phyloP scores from a whole-genome alignment of 805 yeast genomes.

The Metschnikowia continentalis region DNA sequence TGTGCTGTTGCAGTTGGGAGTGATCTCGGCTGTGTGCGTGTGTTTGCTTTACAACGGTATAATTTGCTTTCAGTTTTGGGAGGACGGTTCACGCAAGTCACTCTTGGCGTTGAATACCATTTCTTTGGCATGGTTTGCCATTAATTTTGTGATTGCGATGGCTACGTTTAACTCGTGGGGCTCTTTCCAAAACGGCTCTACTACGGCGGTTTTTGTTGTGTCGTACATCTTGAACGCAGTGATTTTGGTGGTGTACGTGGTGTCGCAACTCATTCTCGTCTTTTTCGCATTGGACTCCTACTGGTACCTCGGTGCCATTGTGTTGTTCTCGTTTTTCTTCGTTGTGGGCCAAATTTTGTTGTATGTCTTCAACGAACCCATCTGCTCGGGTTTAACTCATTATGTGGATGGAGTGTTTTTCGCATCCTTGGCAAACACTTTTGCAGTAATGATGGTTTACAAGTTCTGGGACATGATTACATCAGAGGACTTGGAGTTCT shows the following conservation, averaged over 20 bases:
- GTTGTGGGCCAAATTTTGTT: constrained; percentile 73
- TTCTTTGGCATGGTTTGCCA: constrained; percentile 54
- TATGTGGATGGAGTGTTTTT: constrained; percentile 89
- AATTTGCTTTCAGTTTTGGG: constrained; percentile 87
- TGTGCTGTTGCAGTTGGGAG: constrained; percentile 75
- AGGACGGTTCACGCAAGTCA: constrained; percentile 77
- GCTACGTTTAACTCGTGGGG: constrained; percentile 67
- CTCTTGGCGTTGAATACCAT: constrained; percentile 52
- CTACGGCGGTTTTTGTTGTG: constrained; percentile 67
- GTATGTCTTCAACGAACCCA: constrained; percentile 60
- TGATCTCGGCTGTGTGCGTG: constrained; percentile 68
- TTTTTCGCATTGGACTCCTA: constrained; percentile 62
- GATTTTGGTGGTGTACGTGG: constrained; percentile 55
- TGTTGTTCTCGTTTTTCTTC: constrained; percentile 68
- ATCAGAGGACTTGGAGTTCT: constrained; percentile 88
- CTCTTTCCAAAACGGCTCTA: constrained; percentile 47
- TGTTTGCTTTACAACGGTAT: constrained; percentile 70
- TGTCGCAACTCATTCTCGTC: constrained; percentile 67
- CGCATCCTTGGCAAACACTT: constrained; percentile 73
- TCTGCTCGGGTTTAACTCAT: constrained; percentile 74
- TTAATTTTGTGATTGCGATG: constrained; percentile 63
- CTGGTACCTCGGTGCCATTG: constrained; percentile 90
- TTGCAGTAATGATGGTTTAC: constrained; percentile 90
- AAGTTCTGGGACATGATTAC: constrained; percentile 97
- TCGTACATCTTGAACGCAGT: constrained; percentile 70